Base-by-base conservation (phyloP, 257 asterid genomes). In the Haberlea rhodopensis region DNA sequence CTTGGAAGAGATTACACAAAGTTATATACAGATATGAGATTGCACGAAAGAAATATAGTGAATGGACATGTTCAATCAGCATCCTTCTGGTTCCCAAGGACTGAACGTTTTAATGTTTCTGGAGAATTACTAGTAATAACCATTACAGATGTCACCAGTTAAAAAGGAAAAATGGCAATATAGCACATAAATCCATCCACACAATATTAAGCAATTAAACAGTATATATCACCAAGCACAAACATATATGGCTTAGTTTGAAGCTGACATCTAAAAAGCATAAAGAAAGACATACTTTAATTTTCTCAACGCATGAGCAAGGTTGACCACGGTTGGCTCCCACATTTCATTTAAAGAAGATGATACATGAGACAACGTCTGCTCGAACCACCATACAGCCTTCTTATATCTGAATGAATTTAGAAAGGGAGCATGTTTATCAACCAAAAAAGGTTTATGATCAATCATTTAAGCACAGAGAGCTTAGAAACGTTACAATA, bases 271-370 rank as follows among this genome's bases (percentile, higher is more conserved):
- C 27, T 46, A 13, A 20, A 13, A 52, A 72, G 23, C 10, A 59
- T 2, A 22, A 24, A 53, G 45, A 49, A 61, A 45, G 20, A 55
- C 95, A 0, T 79, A 94, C 99, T 77, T 85, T 25, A 87, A 72
- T 80, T 94, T 94, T 72, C 99, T 81, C 79, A 94, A 76, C 21
- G 97, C 89, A 75, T 94, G 96, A 81, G 97, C 99, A 64, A 94
- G 91, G 78, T 90, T 94, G 74, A 87, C 91, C 25, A 94, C 66
- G n/a, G 99, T 94, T 65, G 97, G 94, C 76, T 94, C 99, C 99
- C 99, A 94, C 86, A 81, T 83, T 85, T 87, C 97, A 74, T 82
- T 87, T 68, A 82, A 67, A 61, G 94, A 84, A 75, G 99, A 89
- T 43, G 97, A 86, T 65, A 94, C 84, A 69, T 65, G 90, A 75